Evolutionary conservation across 805 yeast species (phyloP), one percentile per base, ranked within the genome.

Genomic region (Saitoella complicata): DNA sequence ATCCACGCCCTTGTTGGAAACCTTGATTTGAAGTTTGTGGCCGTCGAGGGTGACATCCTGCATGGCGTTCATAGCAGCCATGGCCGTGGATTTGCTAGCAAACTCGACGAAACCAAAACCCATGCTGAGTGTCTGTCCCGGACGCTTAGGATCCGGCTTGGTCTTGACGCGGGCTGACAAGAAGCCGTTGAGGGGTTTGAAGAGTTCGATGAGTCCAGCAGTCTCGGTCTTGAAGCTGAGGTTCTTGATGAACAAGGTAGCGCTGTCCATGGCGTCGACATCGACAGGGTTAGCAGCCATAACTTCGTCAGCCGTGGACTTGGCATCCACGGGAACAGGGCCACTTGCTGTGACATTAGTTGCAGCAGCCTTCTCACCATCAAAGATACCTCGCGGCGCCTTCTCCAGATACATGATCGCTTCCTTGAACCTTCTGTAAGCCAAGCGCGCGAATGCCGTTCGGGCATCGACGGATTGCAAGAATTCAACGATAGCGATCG

Each of bases 21-120:
- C 61, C 64, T 91, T 91, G 67, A 91, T 69, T 62, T 85, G 93
- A 41, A 91, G 68, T 53, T 76, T 81, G 61, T 91, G 98, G 1
- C 95, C 96, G 58, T 84, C 94, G 45, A 91, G 69, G 1, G 75
- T 75, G 44, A 75, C 70, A 3, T 84, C 93, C 60, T 87, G 83
- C 66, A 85, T 64, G 0, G 79, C 70, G 33, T 69, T 60, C 41
- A 85, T 75, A 5, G 95, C 97, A 8, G 72, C 68, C 37, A 73
- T 69, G 0, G 98, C 98, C 55, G 80, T 76, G 37, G 76, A 83
- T 52, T 73, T 75, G 1, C 87, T 74, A 53, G 68, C 75, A 62
- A 85, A 91, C 63, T 91, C 98, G 9, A 75, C 95, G 64, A 91
- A 91, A 1, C 98, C 98, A 57, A 86, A 91, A 13, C 98, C 98